Conservation (phyloP, 768 basidiomycete genomes). For the Rubroboletus pulcherrimus region DNA sequence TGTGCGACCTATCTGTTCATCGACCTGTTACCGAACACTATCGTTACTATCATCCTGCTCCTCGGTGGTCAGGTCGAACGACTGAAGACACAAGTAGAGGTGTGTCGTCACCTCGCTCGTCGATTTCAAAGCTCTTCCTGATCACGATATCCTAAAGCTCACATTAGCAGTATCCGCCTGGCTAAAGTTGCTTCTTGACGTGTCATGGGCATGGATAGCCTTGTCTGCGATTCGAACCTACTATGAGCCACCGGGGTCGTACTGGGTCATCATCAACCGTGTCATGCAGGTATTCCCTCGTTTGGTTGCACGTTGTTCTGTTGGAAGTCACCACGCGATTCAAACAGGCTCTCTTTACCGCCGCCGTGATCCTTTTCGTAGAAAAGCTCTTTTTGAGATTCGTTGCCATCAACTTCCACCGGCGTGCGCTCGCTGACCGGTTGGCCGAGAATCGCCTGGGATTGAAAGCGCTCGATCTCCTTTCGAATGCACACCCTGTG, state of each 20-base stretch:
- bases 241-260: constrained; percentile 56
- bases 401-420: constrained; percentile 79
- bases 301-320: background rate
- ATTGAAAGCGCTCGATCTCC: constrained; percentile 63
- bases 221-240: constrained; percentile 58
- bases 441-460: constrained; percentile 67
- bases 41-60: constrained; percentile 50
- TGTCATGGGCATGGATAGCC: constrained; percentile 72
- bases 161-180: constrained; percentile 65
- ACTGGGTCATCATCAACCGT: constrained; percentile 68
- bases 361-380: constrained; percentile 41
- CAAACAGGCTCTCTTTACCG: constrained; percentile 43
- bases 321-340: constrained; percentile 4
- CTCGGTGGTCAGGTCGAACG: constrained; percentile 63
- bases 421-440: constrained; percentile 71
- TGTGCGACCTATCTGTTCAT: constrained; percentile 63
- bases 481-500: constrained; percentile 61
- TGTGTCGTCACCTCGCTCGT: constrained; percentile 22
- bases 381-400: constrained; percentile 67
- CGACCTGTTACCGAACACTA: constrained; percentile 55
- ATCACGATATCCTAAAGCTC: constrained; percentile 38
- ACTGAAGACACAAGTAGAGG: constrained; percentile 67
- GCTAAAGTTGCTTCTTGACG: constrained; percentile 65
- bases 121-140: background rate
- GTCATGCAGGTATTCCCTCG: constrained; percentile 56